Percentiles rank a stretch among this genome's conserved stretches.
These are phyloP conservation scores for Atractiella rhizophila DNA, from an alignment of 768 basidiomycete genomes.

Conservation along the genomic window DNA sequence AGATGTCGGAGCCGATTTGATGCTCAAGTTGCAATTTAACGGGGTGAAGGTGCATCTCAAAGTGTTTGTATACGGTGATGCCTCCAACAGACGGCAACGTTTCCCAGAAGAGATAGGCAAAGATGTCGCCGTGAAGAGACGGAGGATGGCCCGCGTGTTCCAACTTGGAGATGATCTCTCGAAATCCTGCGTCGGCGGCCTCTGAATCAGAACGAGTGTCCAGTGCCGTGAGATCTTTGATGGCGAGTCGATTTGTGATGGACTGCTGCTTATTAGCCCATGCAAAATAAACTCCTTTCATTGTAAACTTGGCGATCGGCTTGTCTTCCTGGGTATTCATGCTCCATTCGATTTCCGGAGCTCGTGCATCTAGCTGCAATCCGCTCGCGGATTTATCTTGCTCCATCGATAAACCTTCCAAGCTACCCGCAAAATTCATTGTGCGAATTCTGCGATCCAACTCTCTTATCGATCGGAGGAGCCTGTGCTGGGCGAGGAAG, in stretches of 20 bases:
- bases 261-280: slow-evolving; percentile 73
- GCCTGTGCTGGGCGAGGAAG: too few relatives aligned
- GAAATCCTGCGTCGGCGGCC: slow-evolving; percentile 42
- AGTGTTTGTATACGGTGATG: slow-evolving; percentile 61
- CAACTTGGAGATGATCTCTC: slow-evolving; percentile 63
- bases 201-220: slow-evolving; percentile 56
- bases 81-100: slow-evolving; percentile 76
- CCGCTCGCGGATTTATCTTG: slow-evolving; percentile 25
- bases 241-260: slow-evolving; percentile 44
- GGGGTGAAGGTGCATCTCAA: slow-evolving; percentile 60
- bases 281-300: slow-evolving; percentile 48
- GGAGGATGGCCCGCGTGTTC: slow-evolving; percentile 31
- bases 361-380: slow-evolving; percentile 52
- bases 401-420: too few relatives aligned
- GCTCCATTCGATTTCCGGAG: slow-evolving; percentile 68
- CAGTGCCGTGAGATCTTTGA: slow-evolving; percentile 57
- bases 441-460: too few relatives aligned
- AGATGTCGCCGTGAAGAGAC: slow-evolving; percentile 36
- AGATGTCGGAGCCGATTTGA: slow-evolving; percentile 47
- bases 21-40: slow-evolving; percentile 68
- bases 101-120: slow-evolving; percentile 53
- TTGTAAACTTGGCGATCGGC: slow-evolving; percentile 59
- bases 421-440: too few relatives aligned
- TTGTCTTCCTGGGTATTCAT: slow-evolving; percentile 47
- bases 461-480: too few relatives aligned